These are phyloP conservation scores for Sporothrix sp. DNA, from an alignment of 2,329 filamentous ascomycete species.

Conservation along the genomic window DNA sequence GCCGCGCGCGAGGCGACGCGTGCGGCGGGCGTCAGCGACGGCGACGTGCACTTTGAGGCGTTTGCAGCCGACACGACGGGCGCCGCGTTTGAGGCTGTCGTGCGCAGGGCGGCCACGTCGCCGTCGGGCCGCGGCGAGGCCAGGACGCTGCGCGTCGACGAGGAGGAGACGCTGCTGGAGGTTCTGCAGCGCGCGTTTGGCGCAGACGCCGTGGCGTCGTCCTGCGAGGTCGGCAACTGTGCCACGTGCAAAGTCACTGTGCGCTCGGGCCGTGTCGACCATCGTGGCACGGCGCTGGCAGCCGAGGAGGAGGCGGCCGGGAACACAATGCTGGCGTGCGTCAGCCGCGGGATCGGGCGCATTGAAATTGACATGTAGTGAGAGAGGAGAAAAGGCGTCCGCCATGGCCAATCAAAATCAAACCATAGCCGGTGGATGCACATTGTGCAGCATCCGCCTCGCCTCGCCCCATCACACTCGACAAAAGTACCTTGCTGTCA, in stretches of 20 bases:
- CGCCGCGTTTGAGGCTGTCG: constrained; percentile 49
- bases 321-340: constrained; percentile 38
- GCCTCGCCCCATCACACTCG: background rate
- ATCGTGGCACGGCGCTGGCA: constrained; percentile 38
- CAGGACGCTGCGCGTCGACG: constrained; percentile 32
- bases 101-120: constrained; percentile 25
- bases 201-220: constrained; percentile 33
- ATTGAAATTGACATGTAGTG: constrained; percentile 41
- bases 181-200: constrained; percentile 35
- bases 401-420: background rate
- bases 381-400: background rate
- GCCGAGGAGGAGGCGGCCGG: constrained; percentile 33
- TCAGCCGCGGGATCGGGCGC: constrained; percentile 41
- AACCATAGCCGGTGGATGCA: too few species aligned
- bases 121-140: too few species aligned
- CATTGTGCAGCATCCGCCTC: too few species aligned
- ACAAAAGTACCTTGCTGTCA: background rate
- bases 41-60: constrained; percentile 51
- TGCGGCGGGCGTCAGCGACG: constrained; percentile 33
- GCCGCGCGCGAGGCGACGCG: constrained; percentile 34
- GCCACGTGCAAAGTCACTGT: constrained; percentile 41
- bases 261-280: constrained; percentile 35
- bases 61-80: constrained; percentile 45
- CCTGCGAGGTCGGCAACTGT: constrained; percentile 46
- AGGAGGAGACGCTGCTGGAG: constrained; percentile 41